phyloP scores from a whole-genome alignment of 2,329 filamentous ascomycete genomes.

The Ophiocordyceps sinensis region DNA sequence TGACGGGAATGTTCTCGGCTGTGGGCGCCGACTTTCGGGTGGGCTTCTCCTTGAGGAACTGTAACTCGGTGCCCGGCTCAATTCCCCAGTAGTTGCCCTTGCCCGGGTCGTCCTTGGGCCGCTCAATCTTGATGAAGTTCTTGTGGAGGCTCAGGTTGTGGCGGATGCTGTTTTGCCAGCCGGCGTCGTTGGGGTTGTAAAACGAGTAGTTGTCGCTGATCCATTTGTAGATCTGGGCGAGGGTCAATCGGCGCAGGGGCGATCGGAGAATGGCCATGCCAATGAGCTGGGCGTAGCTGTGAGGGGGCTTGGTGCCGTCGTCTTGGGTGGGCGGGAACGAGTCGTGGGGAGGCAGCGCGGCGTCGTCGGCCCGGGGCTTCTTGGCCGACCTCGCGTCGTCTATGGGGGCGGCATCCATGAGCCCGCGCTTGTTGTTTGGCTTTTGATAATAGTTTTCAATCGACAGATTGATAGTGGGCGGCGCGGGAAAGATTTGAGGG shows the following conservation, averaged over 20 bases:
- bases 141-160: constrained; percentile 97
- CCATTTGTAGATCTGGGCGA: constrained; percentile 98
- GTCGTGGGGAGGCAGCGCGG: constrained; percentile 48
- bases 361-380: constrained; percentile 49
- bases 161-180: constrained; percentile 98
- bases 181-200: constrained; percentile 70
- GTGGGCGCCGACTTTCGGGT: constrained; percentile 40
- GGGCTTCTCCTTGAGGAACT: constrained; percentile 81
- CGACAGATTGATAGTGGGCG: constrained; percentile 31
- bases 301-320: constrained; percentile 75
- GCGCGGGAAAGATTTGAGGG: constrained; percentile 34
- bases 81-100: constrained; percentile 98
- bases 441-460: constrained; percentile 40
- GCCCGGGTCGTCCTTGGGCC: constrained; percentile 91
- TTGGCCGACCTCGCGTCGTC: constrained; percentile 54
- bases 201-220: constrained; percentile 91
- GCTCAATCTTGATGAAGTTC: constrained; percentile 87
- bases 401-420: constrained; percentile 60
- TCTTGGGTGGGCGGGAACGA: constrained; percentile 75
- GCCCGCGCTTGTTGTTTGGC: constrained; percentile 40
- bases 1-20: constrained; percentile 43
- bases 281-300: constrained; percentile 90
- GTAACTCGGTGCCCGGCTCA: constrained; percentile 72
- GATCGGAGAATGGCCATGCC: constrained; percentile 93
- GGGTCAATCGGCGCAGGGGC: constrained; percentile 66